These are phyloP conservation scores for Alternaria viburni DNA, from an alignment of 2,329 filamentous ascomycete genomes.

Conservation along the genomic window DNA sequence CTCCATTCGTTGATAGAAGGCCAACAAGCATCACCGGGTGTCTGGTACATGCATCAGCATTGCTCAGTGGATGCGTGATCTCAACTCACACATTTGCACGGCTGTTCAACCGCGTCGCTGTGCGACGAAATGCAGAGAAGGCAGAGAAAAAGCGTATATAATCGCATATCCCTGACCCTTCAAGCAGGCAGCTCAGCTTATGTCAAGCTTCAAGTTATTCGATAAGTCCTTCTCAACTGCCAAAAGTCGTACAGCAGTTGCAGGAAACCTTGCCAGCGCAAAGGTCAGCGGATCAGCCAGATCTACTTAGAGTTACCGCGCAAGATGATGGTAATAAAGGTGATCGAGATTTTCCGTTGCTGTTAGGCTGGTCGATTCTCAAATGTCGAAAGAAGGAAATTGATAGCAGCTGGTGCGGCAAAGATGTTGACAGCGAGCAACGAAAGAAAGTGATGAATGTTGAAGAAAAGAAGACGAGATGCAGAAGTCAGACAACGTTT, in stretches of 20 bases:
- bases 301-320: neutral
- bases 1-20: constrained; percentile 27
- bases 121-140: neutral
- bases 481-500: neutral
- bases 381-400: neutral
- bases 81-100: constrained; percentile 32
- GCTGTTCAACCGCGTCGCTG: neutral
- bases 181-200: neutral
- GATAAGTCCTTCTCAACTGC: neutral
- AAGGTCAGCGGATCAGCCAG: neutral
- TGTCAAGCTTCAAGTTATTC: neutral
- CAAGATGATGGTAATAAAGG: neutral
- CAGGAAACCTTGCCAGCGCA: neutral
- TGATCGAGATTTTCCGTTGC: neutral
- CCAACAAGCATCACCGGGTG: constrained; percentile 28
- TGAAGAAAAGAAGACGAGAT: neutral
- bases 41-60: constrained; percentile 1
- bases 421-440: neutral
- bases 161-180: neutral
- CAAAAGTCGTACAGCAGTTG: neutral
- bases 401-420: neutral
- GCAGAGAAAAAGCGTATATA: neutral
- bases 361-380: neutral
- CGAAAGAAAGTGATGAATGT: neutral
- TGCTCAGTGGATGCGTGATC: no score